These are phyloP conservation scores for Fraxinus excelsior DNA, from an alignment of 257 asterid species.

Conservation along the genomic window DNA sequence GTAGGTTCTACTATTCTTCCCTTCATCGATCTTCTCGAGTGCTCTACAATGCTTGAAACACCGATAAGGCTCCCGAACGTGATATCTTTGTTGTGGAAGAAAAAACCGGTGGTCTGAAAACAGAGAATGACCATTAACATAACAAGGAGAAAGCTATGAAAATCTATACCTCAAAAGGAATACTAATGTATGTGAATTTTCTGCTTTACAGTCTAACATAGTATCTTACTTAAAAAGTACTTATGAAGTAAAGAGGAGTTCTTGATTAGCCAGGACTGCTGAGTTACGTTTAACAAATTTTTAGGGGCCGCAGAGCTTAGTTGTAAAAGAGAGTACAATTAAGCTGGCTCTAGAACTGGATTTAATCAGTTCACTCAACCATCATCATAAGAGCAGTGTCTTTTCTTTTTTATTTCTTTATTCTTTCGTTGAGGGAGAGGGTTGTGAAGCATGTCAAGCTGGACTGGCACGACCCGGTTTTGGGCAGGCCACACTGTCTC, in stretches of 20 bases:
- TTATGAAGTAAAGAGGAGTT: no score
- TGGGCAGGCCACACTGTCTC: background rate
- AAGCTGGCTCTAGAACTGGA: no score
- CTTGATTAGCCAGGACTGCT: no score
- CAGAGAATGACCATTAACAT: constrained; percentile 5
- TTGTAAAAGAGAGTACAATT: no score
- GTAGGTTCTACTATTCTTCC: constrained; percentile 44
- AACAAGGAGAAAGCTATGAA: background rate
- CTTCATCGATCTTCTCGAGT: constrained; percentile 55
- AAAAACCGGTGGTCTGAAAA: constrained; percentile 67
- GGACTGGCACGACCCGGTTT: no score
- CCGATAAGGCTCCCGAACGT: constrained; percentile 72
- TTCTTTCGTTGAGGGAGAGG: background rate
- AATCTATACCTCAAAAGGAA: background rate
- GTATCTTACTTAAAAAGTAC: no score
- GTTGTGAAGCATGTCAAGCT: background rate
- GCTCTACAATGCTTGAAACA: constrained; percentile 59
- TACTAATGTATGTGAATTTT: background rate
- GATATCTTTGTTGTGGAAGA: constrained; percentile 67
- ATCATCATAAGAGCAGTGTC: background rate
- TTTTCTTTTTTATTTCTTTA: no score
- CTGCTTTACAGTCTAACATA: background rate
- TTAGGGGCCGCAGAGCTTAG: background rate
- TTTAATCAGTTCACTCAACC: no score
- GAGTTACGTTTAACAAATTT: no score